phyloP scores from a whole-genome alignment of 2,329 filamentous ascomycete species.

The Trichoderma atrobrunneum region DNA sequence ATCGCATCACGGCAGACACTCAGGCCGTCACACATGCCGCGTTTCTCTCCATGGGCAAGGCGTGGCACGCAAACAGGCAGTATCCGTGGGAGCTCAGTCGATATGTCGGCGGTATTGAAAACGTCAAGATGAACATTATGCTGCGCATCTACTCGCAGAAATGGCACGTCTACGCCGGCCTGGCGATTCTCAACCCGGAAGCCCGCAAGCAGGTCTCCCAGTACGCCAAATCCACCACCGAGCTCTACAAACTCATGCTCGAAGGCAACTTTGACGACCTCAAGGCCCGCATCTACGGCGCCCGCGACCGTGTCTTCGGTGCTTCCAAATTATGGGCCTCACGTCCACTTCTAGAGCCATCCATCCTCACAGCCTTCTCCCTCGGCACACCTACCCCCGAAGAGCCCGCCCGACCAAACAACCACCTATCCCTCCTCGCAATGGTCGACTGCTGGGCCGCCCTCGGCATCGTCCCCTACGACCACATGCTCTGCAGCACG shows the following conservation, averaged over 20 bases:
- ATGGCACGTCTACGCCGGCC: constrained; percentile 98
- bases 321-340: constrained; percentile 52
- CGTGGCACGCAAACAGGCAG: constrained; percentile 91
- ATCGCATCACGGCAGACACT: constrained; percentile 96
- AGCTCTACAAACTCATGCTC: constrained; percentile 96
- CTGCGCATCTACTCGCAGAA: constrained; percentile 97
- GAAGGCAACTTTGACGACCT: constrained; percentile 77
- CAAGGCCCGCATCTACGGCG: constrained; percentile 62
- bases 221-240: constrained; percentile 88
- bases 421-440: constrained; percentile 86
- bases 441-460: constrained; percentile 99
- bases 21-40: constrained; percentile 97
- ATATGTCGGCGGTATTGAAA: constrained; percentile 96
- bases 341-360: constrained; percentile 72
- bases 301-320: constrained; percentile 72
- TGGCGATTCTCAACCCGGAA: constrained; percentile 93
- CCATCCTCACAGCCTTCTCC: constrained; percentile 84
- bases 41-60: constrained; percentile 95
- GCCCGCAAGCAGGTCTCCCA: constrained; percentile 90
- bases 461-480: constrained; percentile 89
- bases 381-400: constrained; percentile 64
- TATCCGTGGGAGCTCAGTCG: constrained; percentile 97
- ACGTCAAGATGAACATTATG: constrained; percentile 98
- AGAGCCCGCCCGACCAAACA: constrained; percentile 68
- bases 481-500: constrained; percentile 99